These are phyloP conservation scores for Abrus pulchellus DNA, from an alignment of 306 rosid genomes.

Conservation along the genomic window DNA sequence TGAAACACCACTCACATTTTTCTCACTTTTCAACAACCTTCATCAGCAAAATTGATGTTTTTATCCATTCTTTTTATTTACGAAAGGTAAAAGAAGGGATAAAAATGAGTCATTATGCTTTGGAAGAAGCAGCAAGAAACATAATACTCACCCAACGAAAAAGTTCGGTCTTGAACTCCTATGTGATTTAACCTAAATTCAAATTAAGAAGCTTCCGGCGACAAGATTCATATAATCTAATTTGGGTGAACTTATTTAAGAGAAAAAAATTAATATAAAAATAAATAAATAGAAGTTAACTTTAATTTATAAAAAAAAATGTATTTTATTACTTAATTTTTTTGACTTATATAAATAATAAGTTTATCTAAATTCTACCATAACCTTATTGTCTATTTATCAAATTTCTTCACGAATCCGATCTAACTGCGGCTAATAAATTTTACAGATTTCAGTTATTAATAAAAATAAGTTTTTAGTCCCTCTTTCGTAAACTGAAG, in stretches of 20 bases:
- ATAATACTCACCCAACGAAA: background rate
- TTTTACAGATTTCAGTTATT: background rate
- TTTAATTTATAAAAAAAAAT: too few relatives aligned
- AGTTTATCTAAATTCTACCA: too few relatives aligned
- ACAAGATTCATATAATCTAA: background rate
- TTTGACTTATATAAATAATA: too few relatives aligned
- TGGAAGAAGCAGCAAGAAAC: background rate
- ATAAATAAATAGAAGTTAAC: too few relatives aligned
- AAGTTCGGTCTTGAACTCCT: too few relatives aligned
- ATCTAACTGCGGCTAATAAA: background rate
- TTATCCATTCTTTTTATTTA: background rate
- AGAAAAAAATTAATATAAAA: too few relatives aligned
- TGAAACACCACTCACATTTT: constrained; percentile 8
- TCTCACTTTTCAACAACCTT: constrained; percentile 47
- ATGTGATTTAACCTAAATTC: background rate
- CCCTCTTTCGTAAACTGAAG: background rate
- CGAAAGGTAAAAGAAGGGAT: background rate
- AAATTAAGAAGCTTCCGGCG: background rate
- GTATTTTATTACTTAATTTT: too few relatives aligned
- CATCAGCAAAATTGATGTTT: constrained; percentile 23
- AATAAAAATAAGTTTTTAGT: background rate
- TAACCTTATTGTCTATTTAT: background rate
- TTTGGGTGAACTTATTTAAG: too few relatives aligned
- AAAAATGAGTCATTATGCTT: background rate
- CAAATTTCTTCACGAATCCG: background rate